Percentiles rank a stretch among this genome's conserved stretches.
Evolutionary conservation across 129 eudicot species (phyloP).

Genomic region (Smallanthus sonchifolius): DNA sequence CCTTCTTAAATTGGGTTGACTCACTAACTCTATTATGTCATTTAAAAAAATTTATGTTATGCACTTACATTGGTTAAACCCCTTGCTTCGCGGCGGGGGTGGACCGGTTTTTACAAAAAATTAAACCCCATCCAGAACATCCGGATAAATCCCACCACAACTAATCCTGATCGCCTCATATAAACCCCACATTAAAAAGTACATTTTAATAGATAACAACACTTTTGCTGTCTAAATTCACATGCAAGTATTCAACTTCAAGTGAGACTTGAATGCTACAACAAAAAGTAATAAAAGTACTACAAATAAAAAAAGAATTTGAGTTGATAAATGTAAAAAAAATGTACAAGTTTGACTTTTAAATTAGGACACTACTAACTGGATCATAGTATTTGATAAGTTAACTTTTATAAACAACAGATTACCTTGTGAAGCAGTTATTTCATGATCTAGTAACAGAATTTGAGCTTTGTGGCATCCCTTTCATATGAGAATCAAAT

Average conservation of each 20-base stretch:
- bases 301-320: background rate
- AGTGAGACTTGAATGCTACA: background rate
- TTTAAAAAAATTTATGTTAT: too few species aligned
- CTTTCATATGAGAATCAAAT: slow-evolving; percentile 45
- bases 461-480: slow-evolving; percentile 53
- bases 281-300: background rate
- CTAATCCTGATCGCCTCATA: too few species aligned
- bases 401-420: background rate
- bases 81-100: too few species aligned
- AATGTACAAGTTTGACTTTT: background rate
- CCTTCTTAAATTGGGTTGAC: too few species aligned
- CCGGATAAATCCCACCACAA: too few species aligned
- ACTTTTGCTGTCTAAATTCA: too few species aligned
- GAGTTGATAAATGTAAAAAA: background rate
- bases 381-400: background rate
- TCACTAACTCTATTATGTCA: too few species aligned
- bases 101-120: too few species aligned
- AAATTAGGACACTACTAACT: background rate
- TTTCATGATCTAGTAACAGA: slow-evolving; percentile 57
- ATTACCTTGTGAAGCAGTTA: slow-evolving; percentile 58
- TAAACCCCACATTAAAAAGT: too few species aligned
- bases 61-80: too few species aligned
- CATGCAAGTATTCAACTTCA: background rate
- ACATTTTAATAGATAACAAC: too few species aligned
- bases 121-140: too few species aligned